Evolutionary conservation across 179 eudicot genomes (phyloP).

Genomic region (Carnegiea gigantea): DNA sequence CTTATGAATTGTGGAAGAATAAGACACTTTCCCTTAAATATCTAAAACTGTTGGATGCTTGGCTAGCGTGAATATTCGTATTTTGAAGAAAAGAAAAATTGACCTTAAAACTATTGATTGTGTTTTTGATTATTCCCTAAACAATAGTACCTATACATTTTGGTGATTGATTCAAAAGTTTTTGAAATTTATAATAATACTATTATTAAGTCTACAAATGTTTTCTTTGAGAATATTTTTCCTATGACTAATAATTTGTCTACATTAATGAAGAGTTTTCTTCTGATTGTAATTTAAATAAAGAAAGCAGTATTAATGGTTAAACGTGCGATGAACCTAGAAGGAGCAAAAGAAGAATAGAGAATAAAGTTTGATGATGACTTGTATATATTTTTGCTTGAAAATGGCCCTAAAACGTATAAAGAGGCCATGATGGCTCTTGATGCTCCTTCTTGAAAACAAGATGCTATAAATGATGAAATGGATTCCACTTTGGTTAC

Average conservation of each 20-base stretch:
- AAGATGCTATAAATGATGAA: not conserved
- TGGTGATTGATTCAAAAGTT: too few relatives aligned
- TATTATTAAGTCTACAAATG: too few relatives aligned
- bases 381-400: not conserved
- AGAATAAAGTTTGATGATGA: too few relatives aligned
- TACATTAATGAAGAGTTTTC: too few relatives aligned
- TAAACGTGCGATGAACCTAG: too few relatives aligned
- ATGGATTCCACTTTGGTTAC: not conserved
- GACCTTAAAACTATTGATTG: not conserved
- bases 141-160: too few relatives aligned
- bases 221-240: not conserved
- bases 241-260: too few relatives aligned
- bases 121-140: not conserved
- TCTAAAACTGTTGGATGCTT: not conserved
- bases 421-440: not conserved
- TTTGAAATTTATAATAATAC: not conserved
- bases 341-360: too few relatives aligned
- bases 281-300: too few relatives aligned
- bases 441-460: not conserved
- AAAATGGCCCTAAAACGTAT: too few relatives aligned
- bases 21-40: not conserved
- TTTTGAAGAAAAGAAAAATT: not conserved
- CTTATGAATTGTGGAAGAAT: not conserved
- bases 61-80: not conserved
- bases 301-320: too few relatives aligned